These are phyloP conservation scores for Phytopythium helicoides DNA, from an alignment of 352 stramenopile genomes.

Conservation along the genomic window DNA sequence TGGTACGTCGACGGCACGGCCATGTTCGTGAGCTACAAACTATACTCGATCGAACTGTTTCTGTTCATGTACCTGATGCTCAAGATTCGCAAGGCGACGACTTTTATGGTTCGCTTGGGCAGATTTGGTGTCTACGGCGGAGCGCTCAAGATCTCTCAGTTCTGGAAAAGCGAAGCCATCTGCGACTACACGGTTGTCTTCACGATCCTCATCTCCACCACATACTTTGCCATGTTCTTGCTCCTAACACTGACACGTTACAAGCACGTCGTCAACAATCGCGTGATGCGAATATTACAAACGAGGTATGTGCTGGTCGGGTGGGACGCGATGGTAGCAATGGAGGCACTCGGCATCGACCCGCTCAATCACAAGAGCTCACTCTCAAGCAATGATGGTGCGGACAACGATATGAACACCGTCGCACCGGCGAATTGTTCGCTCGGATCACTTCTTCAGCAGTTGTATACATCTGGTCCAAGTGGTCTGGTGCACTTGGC, in stretches of 20 bases:
- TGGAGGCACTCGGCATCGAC: constrained; percentile 23
- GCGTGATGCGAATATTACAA: constrained; percentile 21
- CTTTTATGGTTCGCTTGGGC: constrained; percentile 16
- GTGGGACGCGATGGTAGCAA: constrained; percentile 13
- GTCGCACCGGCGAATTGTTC: constrained; percentile 22
- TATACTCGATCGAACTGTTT: constrained; percentile 25
- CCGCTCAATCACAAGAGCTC: constrained; percentile 9
- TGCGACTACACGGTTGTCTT: constrained; percentile 20
- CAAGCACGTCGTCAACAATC: constrained; percentile 16
- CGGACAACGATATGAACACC: not conserved
- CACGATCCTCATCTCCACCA: constrained; percentile 7
- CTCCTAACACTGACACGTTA: constrained; percentile 10
- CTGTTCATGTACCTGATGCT: constrained; percentile 18
- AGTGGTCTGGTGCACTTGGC: constrained; percentile 19
- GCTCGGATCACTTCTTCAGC: constrained; percentile 16
- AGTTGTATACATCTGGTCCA: constrained; percentile 21
- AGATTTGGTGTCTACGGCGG: constrained; percentile 21
- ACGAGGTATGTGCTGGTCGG: constrained; percentile 18
- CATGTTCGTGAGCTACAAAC: constrained; percentile 27
- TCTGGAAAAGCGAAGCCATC: constrained; percentile 31
- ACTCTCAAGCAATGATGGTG: not conserved
- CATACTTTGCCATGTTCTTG: constrained; percentile 2
- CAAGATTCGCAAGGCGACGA: constrained; percentile 12
- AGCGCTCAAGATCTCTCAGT: constrained; percentile 10
- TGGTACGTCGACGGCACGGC: constrained; percentile 22